Evolutionary conservation across 352 stramenopile genomes (phyloP), one percentile per base, ranked within the genome.

Genomic region (Phytophthora colocasiae): DNA sequence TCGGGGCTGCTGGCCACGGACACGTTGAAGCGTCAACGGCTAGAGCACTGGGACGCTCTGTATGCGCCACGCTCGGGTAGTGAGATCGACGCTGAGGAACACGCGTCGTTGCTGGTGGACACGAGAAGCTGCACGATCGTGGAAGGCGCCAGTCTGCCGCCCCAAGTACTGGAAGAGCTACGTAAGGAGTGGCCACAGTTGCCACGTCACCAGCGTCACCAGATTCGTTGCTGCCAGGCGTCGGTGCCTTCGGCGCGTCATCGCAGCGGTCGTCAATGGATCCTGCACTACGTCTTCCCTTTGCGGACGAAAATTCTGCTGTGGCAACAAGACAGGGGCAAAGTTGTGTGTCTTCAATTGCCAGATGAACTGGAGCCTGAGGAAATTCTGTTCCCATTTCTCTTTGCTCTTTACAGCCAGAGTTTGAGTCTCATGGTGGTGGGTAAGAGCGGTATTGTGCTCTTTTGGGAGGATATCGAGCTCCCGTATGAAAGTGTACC

Each of bases 401-500:
- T 94, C 3, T 84, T 92, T 32, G 70, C 79, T 27, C 63, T 91
- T 0, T 81, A 91, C 54, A 80, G 80, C n/a, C 69, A 82, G 56
- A 87, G 70, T 36, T 58, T 92, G 46, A 91, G 82, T 56, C 75
- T 94, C n/a, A 75, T 94, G 67, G 69, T 89, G 22, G 74, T 94
- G 43, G 73, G 73, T 27, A 75, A 69, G 38, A 89, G 77, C 53
- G 85, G 85, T 14, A 63, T 85, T 57, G 83, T 94, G 63, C 72
- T 92, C 22, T 92, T 94, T 60, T 94, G 83, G 83, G 85, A 92
- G 54, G 85, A 94, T 60, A 85, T 94, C 60, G 82, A 90, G 17
- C 63, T 91, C 27, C 82, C 85, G 3, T 92, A 92, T 50, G 82
- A 92, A 60, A 92, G 79, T 59, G 75, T 91, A 3, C 85, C 85